phyloP scores from a whole-genome alignment of 495 filamentous ascomycete species.

The Cercophora scortea region DNA sequence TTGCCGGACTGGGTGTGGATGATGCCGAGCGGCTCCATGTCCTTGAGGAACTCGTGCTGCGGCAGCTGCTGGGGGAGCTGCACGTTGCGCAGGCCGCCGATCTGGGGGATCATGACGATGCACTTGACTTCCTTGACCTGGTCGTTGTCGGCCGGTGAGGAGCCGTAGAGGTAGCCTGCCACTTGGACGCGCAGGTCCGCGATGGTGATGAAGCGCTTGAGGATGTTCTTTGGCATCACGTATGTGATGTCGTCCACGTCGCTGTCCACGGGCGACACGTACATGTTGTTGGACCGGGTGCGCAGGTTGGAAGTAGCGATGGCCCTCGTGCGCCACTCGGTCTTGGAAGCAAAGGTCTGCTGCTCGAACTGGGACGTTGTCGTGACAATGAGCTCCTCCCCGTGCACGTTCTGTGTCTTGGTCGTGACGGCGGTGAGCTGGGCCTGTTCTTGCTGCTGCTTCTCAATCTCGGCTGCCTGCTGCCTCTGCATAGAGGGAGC shows the following conservation, averaged over 20 bases:
- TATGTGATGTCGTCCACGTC: slow-evolving; percentile 78
- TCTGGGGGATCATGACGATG: slow-evolving; percentile 96
- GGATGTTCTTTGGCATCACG: slow-evolving; percentile 97
- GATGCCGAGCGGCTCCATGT: slow-evolving; percentile 84
- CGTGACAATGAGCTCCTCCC: slow-evolving; percentile 96
- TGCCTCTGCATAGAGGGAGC: slow-evolving; percentile 97
- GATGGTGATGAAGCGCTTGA: slow-evolving; percentile 98
- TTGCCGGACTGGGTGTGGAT: slow-evolving; percentile 95
- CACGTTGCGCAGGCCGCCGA: slow-evolving; percentile 86
- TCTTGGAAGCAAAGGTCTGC: slow-evolving; percentile 95
- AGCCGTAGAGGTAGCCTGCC: slow-evolving; percentile 90
- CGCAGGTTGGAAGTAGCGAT: slow-evolving; percentile 95
- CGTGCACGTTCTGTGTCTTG: slow-evolving; percentile 95
- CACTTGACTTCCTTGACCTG: slow-evolving; percentile 94
- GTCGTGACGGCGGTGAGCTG: slow-evolving; percentile 97
- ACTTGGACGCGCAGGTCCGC: slow-evolving; percentile 96
- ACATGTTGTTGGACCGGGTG: slow-evolving; percentile 95
- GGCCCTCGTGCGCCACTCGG: slow-evolving; percentile 94
- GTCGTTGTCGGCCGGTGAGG: slow-evolving; percentile 86
- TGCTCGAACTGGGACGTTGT: slow-evolving; percentile 97
- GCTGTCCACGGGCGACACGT: slow-evolving; percentile 90
- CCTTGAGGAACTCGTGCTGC: slow-evolving; percentile 83
- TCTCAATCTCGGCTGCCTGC: slow-evolving; percentile 98
- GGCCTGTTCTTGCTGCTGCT: slow-evolving; percentile 93
- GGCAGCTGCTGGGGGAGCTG: slow-evolving; percentile 88